These are phyloP conservation scores for Sporothrix protearum DNA, from an alignment of 2,329 filamentous ascomycete genomes.

Conservation along the genomic window DNA sequence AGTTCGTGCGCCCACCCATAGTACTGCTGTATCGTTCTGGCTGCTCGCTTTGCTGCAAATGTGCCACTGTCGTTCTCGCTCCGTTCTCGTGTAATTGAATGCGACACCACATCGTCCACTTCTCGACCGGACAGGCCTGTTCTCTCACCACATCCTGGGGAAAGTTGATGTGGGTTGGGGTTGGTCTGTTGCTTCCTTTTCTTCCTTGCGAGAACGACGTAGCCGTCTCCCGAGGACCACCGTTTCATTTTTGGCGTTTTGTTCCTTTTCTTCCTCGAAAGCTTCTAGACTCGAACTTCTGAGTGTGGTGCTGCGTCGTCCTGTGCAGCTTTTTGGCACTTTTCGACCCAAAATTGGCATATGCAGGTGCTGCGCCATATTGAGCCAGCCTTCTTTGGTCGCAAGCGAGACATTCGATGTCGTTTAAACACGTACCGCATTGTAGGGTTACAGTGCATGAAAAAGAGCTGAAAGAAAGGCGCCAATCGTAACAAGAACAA, in stretches of 20 bases:
- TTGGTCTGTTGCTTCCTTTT: neutral
- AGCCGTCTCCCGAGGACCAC: neutral
- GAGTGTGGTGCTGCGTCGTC: neutral
- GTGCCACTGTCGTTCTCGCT: neutral
- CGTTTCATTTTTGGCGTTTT: neutral
- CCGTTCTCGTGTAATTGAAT: neutral
- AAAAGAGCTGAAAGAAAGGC: neutral
- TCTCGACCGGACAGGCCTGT: neutral
- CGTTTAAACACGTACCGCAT: neutral
- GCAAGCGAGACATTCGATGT: neutral
- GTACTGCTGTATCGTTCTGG: neutral
- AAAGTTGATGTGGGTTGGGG: neutral
- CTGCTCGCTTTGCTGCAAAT: neutral
- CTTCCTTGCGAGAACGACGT: neutral
- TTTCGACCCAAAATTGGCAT: neutral
- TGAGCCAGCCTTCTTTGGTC: neutral
- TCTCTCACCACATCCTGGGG: neutral
- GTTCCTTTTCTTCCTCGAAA: neutral
- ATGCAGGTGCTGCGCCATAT: slow-evolving; percentile 10
- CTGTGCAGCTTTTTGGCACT: neutral
- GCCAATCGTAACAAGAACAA: neutral
- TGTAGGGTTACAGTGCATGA: neutral
- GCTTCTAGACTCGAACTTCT: neutral
- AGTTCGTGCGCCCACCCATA: neutral
- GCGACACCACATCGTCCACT: neutral